Evolutionary conservation across 1,139 yeast genomes (phyloP).

Genomic region (Tardiomyces digboiensis): DNA sequence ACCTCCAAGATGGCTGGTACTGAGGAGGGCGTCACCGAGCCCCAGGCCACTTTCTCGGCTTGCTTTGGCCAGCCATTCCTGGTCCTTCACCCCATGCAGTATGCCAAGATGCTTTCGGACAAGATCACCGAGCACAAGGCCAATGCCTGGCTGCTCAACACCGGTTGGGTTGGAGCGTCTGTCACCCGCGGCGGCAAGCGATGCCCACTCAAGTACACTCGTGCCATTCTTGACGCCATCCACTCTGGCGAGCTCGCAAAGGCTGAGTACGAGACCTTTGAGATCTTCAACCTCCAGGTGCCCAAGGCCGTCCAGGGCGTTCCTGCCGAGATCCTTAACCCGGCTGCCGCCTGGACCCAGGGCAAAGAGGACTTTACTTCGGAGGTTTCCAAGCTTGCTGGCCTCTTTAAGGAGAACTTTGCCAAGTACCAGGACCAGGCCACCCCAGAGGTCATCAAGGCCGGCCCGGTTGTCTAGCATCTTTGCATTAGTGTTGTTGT

Average conservation of each 20-base stretch:
- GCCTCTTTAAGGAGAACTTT: slow-evolving; percentile 78
- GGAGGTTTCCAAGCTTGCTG: slow-evolving; percentile 70
- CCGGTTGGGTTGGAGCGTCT: slow-evolving; percentile 98
- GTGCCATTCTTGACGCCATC: slow-evolving; percentile 92
- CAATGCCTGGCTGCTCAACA: slow-evolving; percentile 93
- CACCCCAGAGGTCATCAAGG: slow-evolving; percentile 79
- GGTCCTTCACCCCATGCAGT: slow-evolving; percentile 96
- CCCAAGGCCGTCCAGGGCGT: slow-evolving; percentile 80
- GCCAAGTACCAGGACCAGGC: slow-evolving; percentile 77
- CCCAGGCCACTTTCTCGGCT: slow-evolving; percentile 96
- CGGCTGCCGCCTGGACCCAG: slow-evolving; percentile 74
- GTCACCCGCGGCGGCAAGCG: slow-evolving; percentile 93
- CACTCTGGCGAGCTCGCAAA: slow-evolving; percentile 83
- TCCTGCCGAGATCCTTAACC: slow-evolving; percentile 80
- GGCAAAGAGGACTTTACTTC: slow-evolving; percentile 56
- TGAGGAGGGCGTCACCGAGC: slow-evolving; percentile 98
- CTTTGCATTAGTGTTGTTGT: neutral
- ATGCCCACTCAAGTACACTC: slow-evolving; percentile 95
- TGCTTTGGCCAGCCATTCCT: slow-evolving; percentile 99
- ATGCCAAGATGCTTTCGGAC: slow-evolving; percentile 94
- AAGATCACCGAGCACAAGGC: slow-evolving; percentile 87
- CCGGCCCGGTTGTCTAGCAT: slow-evolving; percentile 55
- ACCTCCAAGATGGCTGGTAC: slow-evolving; percentile 99
- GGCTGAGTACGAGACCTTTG: slow-evolving; percentile 76
- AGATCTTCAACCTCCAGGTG: slow-evolving; percentile 77